Evolutionary conservation across 2,329 filamentous ascomycete species (phyloP).

Genomic region (Claviceps monticola): DNA sequence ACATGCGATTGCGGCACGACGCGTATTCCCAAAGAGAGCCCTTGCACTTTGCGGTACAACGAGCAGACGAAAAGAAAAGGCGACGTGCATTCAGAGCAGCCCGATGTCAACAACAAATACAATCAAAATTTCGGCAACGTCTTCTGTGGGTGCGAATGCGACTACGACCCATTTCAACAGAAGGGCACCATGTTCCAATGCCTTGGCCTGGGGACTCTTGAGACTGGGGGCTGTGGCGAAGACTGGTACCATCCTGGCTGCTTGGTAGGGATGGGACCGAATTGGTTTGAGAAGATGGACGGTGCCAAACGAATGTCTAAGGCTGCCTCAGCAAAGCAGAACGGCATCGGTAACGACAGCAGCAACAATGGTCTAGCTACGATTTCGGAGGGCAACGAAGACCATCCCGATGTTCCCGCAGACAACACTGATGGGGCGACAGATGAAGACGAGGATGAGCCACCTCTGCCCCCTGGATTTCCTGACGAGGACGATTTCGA

Average conservation of each 20-base stretch:
- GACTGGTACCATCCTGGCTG: constrained; percentile 98
- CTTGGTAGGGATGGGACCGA: constrained; percentile 63
- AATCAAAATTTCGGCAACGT: constrained; percentile 90
- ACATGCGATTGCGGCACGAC: constrained; percentile 92
- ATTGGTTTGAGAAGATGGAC: constrained; percentile 49
- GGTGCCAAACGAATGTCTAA: constrained; percentile 19
- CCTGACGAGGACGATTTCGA: constrained; percentile 83
- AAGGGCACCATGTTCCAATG: constrained; percentile 99
- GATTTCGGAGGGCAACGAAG: constrained; percentile 36
- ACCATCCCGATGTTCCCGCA: constrained; percentile 10
- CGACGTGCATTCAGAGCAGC: constrained; percentile 59
- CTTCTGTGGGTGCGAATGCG: constrained; percentile 80
- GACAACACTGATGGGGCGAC: constrained; percentile 15
- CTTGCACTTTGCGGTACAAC: constrained; percentile 65
- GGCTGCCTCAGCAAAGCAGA: constrained; percentile 6
- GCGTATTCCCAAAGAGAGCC: constrained; percentile 53
- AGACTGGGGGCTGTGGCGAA: constrained; percentile 83
- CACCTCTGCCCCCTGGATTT: constrained; percentile 70
- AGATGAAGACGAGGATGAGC: constrained; percentile 40
- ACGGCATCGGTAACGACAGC: background rate
- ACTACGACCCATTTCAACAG: constrained; percentile 79
- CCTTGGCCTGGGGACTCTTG: constrained; percentile 63
- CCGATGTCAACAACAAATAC: constrained; percentile 67
- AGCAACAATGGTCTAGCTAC: constrained; percentile 23
- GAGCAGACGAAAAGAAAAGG: constrained; percentile 61